A percentile compares a stretch with the other conserved stretches of the same genome.
phyloP scores from a whole-genome alignment of 352 stramenopile genomes.

The Albugo laibachii region DNA sequence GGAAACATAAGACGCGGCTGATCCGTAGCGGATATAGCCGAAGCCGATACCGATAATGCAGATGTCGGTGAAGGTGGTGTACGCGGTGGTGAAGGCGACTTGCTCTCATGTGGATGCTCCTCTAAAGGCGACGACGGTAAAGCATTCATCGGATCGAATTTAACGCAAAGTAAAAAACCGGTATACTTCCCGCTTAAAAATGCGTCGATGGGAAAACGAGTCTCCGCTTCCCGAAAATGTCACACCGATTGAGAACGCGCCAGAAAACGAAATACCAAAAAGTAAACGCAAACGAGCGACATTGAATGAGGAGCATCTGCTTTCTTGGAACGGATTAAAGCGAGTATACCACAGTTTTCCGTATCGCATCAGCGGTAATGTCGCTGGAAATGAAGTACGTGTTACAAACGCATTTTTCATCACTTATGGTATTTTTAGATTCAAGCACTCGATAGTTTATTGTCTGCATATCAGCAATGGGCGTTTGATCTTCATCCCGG shows the following conservation, averaged over 20 bases:
- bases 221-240: no score
- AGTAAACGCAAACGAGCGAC: constrained; percentile 22
- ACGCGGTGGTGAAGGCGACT: no score
- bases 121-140: no score
- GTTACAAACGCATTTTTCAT: background rate
- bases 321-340: constrained; percentile 37
- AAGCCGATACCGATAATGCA: constrained; percentile 49
- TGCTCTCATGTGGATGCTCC: no score
- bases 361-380: constrained; percentile 30
- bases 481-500: constrained; percentile 64
- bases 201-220: no score
- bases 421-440: constrained; percentile 11
- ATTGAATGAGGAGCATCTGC: constrained; percentile 40
- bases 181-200: no score
- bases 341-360: constrained; percentile 55
- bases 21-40: constrained; percentile 58
- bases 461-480: constrained; percentile 77
- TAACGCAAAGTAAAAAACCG: no score
- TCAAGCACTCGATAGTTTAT: constrained; percentile 33
- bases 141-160: no score
- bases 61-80: constrained; percentile 38
- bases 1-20: constrained; percentile 45
- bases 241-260: no score
- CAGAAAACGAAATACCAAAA: background rate
- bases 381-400: constrained; percentile 33